Percentiles rank a stretch among this genome's conserved stretches.
These are phyloP conservation scores for Ordospora pajunii DNA, from an alignment of 371 early-diverging fungal genomes.

Conservation along the genomic window DNA sequence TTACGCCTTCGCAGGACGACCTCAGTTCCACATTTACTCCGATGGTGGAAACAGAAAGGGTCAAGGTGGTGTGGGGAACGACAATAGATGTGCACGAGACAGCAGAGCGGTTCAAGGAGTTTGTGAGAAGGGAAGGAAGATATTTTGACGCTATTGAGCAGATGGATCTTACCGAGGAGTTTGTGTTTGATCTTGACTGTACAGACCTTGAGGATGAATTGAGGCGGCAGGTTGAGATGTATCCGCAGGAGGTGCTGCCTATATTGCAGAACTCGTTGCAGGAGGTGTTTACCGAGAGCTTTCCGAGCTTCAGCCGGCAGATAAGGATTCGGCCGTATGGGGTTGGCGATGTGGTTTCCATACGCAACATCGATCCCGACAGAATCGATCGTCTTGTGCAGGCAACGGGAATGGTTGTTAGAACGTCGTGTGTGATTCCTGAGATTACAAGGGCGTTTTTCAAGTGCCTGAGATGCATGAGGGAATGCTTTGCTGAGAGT, in stretches of 20 bases:
- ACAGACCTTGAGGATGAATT: conserved; percentile 56
- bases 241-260: conserved; percentile 93
- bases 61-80: conserved; percentile 84
- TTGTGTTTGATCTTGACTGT: conserved; percentile 36
- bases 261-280: conserved; percentile 76
- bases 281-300: conserved; percentile 68
- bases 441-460: conserved; percentile 64
- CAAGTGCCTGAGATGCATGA: conserved; percentile 63
- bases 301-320: conserved; percentile 64
- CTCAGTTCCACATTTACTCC: conserved; percentile 43
- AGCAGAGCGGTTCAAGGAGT: conserved; percentile 74
- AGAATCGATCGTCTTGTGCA: conserved; percentile 92
- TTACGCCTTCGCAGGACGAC: conserved; percentile 49
- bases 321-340: conserved; percentile 79
- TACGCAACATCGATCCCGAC: conserved; percentile 82
- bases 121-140: conserved; percentile 64
- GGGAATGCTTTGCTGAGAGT: conserved; percentile 69
- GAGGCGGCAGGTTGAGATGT: conserved; percentile 74
- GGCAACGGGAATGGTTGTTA: conserved; percentile 84
- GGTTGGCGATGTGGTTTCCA: conserved; percentile 68
- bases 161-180: conserved; percentile 45
- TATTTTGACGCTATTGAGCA: conserved; percentile 27
- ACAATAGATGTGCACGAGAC: conserved; percentile 82
- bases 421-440: conserved; percentile 80
- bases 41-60: conserved; percentile 50